phyloP scores from a whole-genome alignment of 495 filamentous ascomycete species.

The Aspergillus sparsus region DNA sequence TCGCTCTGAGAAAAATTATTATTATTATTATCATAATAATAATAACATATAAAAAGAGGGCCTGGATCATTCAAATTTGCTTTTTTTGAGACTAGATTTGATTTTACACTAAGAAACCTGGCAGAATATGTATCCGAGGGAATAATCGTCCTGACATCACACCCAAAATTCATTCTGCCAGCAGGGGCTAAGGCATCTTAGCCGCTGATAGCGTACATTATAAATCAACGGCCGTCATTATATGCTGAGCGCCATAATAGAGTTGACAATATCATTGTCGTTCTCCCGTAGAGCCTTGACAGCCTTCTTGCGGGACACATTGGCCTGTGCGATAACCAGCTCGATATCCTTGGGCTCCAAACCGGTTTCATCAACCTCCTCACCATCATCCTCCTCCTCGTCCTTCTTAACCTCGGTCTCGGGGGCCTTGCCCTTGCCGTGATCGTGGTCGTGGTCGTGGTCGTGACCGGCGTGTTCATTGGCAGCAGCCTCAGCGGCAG shows the following conservation, averaged over 20 bases:
- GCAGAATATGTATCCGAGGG: constrained; percentile 26
- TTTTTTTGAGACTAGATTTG: constrained; percentile 40
- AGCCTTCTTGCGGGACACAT: constrained; percentile 94
- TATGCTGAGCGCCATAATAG: constrained; percentile 99
- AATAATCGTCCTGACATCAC: constrained; percentile 32
- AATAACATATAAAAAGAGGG: constrained; percentile 5
- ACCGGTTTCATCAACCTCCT: constrained; percentile 90
- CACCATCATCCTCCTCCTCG: constrained; percentile 89
- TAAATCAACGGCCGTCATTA: constrained; percentile 42
- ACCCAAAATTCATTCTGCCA: constrained; percentile 37
- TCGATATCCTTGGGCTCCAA: constrained; percentile 99
- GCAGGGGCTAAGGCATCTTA: constrained; percentile 26
- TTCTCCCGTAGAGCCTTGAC: constrained; percentile 98
- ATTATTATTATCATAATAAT: background rate
- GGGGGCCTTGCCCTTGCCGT: constrained; percentile 74
- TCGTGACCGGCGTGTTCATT: constrained; percentile 75
- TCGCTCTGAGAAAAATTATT: background rate
- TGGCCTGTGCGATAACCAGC: constrained; percentile 97
- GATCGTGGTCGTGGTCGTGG: constrained; percentile 65
- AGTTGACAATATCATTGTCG: constrained; percentile 99
- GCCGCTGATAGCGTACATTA: constrained; percentile 26
- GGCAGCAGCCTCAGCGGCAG: constrained; percentile 76
- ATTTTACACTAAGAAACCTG: constrained; percentile 44
- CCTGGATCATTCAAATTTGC: constrained; percentile 36
- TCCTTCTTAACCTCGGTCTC: constrained; percentile 78